Percentiles rank a stretch among this genome's conserved stretches.
Conservation (phyloP, 2,329 filamentous ascomycete genomes). For the Fusarium bactridioides region DNA sequence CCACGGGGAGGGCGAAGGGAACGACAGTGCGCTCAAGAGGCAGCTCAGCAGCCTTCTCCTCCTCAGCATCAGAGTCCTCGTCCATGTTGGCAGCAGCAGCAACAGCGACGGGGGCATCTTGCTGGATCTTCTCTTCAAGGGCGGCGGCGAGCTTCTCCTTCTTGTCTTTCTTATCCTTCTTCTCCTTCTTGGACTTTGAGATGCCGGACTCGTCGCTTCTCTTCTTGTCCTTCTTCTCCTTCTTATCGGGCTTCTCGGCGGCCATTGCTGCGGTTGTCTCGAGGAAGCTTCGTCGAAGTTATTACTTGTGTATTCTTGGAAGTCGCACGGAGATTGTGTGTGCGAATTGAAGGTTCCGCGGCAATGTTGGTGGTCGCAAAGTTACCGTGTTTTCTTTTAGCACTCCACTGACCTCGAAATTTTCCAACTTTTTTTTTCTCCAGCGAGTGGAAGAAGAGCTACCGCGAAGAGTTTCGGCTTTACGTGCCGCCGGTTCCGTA, state of each 20-base stretch:
- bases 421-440: slow-evolving; percentile 48
- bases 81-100: slow-evolving; percentile 54
- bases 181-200: slow-evolving; percentile 65
- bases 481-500: slow-evolving; percentile 45
- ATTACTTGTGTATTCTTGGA: slow-evolving; percentile 6
- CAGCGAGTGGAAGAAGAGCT: slow-evolving; percentile 41
- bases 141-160: slow-evolving; percentile 75
- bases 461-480: slow-evolving; percentile 39
- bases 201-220: slow-evolving; percentile 63
- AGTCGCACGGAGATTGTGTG: slow-evolving; percentile 8
- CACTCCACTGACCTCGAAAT: slow-evolving; percentile 43
- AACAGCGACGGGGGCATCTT: slow-evolving; percentile 57
- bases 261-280: slow-evolving; percentile 50
- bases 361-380: slow-evolving; percentile 37
- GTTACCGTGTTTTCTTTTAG: slow-evolving; percentile 37
- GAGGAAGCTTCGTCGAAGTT: slow-evolving; percentile 19
- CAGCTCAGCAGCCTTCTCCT: slow-evolving; percentile 54
- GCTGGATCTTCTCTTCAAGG: slow-evolving; percentile 71
- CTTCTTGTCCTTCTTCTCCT: slow-evolving; percentile 69
- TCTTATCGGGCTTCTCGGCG: slow-evolving; percentile 58
- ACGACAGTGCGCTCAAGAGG: slow-evolving; percentile 69
- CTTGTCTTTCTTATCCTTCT: slow-evolving; percentile 74
- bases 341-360: slow-evolving; percentile 34
- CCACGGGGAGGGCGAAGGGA: slow-evolving; percentile 83
- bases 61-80: slow-evolving; percentile 56